Conservation (phyloP, 2,329 filamentous ascomycete species). For the Microsporum canis region DNA sequence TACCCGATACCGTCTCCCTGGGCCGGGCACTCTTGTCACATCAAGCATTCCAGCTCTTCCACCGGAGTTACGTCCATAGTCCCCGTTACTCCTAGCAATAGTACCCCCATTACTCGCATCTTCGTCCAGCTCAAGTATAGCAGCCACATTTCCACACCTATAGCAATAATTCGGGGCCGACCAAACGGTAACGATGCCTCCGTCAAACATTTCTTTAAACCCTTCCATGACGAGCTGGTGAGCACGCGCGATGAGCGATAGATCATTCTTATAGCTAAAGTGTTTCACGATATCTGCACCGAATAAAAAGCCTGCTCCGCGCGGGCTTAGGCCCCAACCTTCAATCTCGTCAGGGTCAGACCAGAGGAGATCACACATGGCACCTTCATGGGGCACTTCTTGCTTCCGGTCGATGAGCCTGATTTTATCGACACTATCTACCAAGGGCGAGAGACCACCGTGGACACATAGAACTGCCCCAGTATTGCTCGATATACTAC, state of each 20-base stretch:
- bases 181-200: slow-evolving; percentile 96
- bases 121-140: slow-evolving; percentile 83
- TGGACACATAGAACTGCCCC: slow-evolving; percentile 92
- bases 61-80: slow-evolving; percentile 33
- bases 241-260: slow-evolving; percentile 82
- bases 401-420: slow-evolving; percentile 90
- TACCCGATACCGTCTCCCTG: slow-evolving; percentile 80
- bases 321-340: slow-evolving; percentile 88
- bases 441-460: slow-evolving; percentile 78
- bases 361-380: slow-evolving; percentile 98
- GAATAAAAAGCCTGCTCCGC: slow-evolving; percentile 90
- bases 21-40: slow-evolving; percentile 46
- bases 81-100: slow-evolving; percentile 51
- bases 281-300: slow-evolving; percentile 86
- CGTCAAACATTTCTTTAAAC: slow-evolving; percentile 98
- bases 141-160: slow-evolving; percentile 88
- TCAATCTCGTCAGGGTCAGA: slow-evolving; percentile 97
- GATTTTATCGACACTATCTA: slow-evolving; percentile 93
- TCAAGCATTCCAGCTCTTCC: slow-evolving; percentile 36
- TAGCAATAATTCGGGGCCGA: slow-evolving; percentile 96
- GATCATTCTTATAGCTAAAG: slow-evolving; percentile 90
- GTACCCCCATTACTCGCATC: slow-evolving; percentile 64
- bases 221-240: slow-evolving; percentile 99
- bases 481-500: slow-evolving; percentile 43
- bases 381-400: slow-evolving; percentile 94